phyloP scores from a whole-genome alignment of 805 yeast species.

The Metschnikowia noctiluminum region DNA sequence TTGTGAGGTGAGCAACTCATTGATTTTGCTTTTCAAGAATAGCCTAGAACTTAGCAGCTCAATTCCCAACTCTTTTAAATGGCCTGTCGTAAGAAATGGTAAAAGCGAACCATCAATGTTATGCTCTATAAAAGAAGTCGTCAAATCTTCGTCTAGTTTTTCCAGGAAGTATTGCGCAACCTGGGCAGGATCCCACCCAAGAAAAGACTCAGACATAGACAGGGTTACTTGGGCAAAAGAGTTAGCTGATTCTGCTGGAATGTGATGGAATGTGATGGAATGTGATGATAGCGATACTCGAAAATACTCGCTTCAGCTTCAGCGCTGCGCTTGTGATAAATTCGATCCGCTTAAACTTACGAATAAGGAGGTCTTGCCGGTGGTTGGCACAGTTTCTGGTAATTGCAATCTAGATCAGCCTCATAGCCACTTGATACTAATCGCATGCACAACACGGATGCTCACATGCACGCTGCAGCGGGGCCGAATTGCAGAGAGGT shows the following conservation, averaged over 20 bases:
- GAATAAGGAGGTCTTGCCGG: no score
- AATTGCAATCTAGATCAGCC: background rate
- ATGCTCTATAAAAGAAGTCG: constrained; percentile 45
- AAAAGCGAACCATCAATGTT: constrained; percentile 72
- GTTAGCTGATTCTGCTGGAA: background rate
- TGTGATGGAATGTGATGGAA: background rate
- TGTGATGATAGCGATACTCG: background rate
- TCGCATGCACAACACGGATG: background rate
- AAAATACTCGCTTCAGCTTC: no score
- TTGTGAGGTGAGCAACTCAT: constrained; percentile 45
- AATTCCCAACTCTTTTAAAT: constrained; percentile 72
- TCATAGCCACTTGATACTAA: background rate
- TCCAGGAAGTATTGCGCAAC: constrained; percentile 34
- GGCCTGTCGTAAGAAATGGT: constrained; percentile 64
- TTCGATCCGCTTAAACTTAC: no score
- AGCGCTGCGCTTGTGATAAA: no score
- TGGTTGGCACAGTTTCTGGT: background rate
- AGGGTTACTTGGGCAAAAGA: background rate
- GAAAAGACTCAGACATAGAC: constrained; percentile 30
- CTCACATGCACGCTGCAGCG: background rate
- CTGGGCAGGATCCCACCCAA: constrained; percentile 46
- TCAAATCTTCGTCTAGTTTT: constrained; percentile 24
- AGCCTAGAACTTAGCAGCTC: constrained; percentile 52
- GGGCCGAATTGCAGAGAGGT: no score
- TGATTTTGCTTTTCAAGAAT: constrained; percentile 55